Evolutionary conservation across 306 rosid species (phyloP).

Genomic region (Rubus idaeus): DNA sequence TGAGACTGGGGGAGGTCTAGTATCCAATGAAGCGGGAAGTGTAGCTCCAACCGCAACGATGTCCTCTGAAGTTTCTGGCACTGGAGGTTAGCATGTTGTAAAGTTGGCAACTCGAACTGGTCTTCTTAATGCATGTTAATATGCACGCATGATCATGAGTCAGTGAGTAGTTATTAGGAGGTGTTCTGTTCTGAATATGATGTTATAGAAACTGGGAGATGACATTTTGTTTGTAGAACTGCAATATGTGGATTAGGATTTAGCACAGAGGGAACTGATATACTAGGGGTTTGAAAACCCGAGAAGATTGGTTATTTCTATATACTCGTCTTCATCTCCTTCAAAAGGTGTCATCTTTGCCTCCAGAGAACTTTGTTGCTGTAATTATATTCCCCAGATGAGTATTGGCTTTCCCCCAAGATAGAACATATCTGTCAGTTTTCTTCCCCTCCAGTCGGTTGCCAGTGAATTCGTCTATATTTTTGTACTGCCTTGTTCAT

Average conservation of each 20-base stretch:
- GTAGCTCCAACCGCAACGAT: slow-evolving; percentile 41
- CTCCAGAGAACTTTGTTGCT: slow-evolving; percentile 6
- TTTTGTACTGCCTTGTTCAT: slow-evolving; percentile 23
- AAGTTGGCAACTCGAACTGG: slow-evolving; percentile 24
- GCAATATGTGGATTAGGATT: slow-evolving; percentile 30
- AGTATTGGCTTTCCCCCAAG: background rate
- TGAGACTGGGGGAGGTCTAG: slow-evolving; percentile 43
- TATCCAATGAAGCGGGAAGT: slow-evolving; percentile 43
- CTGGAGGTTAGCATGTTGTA: slow-evolving; percentile 44
- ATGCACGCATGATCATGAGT: slow-evolving; percentile 20
- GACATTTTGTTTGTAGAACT: slow-evolving; percentile 26
- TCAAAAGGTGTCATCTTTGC: slow-evolving; percentile 8
- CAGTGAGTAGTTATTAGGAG: slow-evolving; percentile 34
- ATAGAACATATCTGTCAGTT: slow-evolving; percentile 9
- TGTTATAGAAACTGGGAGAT: slow-evolving; percentile 30
- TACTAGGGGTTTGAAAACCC: slow-evolving; percentile 18
- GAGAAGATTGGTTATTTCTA: slow-evolving; percentile 25
- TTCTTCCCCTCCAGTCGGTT: slow-evolving; percentile 10
- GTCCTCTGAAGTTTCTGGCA: slow-evolving; percentile 41
- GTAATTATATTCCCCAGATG: background rate
- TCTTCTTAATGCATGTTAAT: slow-evolving; percentile 31
- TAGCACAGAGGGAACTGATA: slow-evolving; percentile 11
- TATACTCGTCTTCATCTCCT: slow-evolving; percentile 7
- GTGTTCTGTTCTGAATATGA: slow-evolving; percentile 34
- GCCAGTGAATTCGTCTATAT: slow-evolving; percentile 10